Evolutionary conservation across 345 rosid genomes (phyloP).

Genomic region (Eucalyptus regnans): DNA sequence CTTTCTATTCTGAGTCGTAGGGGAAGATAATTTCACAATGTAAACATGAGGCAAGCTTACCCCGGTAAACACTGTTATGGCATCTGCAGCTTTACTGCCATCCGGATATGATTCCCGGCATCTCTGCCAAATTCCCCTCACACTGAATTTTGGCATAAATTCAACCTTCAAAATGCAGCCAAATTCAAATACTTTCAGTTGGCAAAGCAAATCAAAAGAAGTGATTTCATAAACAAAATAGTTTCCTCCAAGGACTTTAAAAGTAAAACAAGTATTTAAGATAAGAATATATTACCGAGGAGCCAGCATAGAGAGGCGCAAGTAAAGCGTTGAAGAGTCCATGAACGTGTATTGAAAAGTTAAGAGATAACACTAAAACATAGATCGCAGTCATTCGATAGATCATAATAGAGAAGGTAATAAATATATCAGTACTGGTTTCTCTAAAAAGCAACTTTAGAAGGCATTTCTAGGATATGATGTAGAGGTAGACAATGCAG

Average conservation of each 20-base stretch:
- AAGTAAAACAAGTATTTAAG: not conserved
- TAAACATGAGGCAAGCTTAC: conserved; percentile 30
- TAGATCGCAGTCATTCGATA: not conserved
- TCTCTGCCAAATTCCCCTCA: conserved; percentile 88
- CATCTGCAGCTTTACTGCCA: conserved; percentile 37
- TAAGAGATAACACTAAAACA: conserved; percentile 18
- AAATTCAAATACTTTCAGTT: not conserved
- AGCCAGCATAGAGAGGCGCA: conserved; percentile 79
- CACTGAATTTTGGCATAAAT: conserved; percentile 92
- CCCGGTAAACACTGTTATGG: conserved; percentile 85
- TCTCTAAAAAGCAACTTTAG: not conserved
- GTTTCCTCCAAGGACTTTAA: not conserved
- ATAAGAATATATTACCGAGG: conserved; percentile 36
- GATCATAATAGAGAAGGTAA: not conserved
- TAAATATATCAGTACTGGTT: not conserved
- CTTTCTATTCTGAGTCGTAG: not conserved
- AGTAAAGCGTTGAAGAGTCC: conserved; percentile 89
- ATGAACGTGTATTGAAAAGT: conserved; percentile 62
- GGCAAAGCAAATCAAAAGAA: not conserved
- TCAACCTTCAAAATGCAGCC: conserved; percentile 55
- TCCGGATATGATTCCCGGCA: conserved; percentile 83
- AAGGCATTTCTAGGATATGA: conserved; percentile 46
- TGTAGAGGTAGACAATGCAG: conserved; percentile 93
- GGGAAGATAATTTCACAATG: not conserved
- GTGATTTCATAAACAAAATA: not conserved